A percentile compares a stretch with the other conserved stretches of the same genome.
Evolutionary conservation across 768 basidiomycete species (phyloP).

Genomic region (Rhodocollybia butyracea): DNA sequence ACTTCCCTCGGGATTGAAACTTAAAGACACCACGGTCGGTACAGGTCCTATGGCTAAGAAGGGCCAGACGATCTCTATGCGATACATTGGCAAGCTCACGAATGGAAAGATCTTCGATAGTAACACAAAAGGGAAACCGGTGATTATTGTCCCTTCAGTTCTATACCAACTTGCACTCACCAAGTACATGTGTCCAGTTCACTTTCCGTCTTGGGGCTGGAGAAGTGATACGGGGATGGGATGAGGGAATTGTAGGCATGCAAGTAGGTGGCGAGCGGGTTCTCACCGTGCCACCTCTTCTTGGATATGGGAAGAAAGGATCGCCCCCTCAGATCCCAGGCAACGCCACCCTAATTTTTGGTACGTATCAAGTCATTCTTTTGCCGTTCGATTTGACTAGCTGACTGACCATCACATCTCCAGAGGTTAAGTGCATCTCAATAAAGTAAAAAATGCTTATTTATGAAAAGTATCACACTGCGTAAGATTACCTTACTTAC

Average conservation of each 20-base stretch:
- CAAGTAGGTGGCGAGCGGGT: constrained; percentile 84
- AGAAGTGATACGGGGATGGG: constrained; percentile 96
- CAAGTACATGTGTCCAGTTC: constrained; percentile 46
- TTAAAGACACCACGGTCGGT: constrained; percentile 75
- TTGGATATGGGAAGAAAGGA: constrained; percentile 69
- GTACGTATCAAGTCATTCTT: constrained; percentile 41
- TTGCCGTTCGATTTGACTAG: not conserved
- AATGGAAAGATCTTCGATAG: constrained; percentile 77
- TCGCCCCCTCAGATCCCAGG: constrained; percentile 59
- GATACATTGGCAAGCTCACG: constrained; percentile 89
- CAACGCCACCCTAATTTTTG: constrained; percentile 81
- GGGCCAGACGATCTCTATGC: constrained; percentile 79
- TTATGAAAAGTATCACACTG: not conserved
- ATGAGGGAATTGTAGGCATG: constrained; percentile 90
- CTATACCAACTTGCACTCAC: not conserved
- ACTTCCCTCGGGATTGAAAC: constrained; percentile 70
- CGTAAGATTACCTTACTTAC: not conserved
- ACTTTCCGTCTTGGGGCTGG: constrained; percentile 78
- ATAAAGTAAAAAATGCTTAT: constrained; percentile 1
- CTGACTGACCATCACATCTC: not conserved
- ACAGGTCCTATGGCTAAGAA: constrained; percentile 85
- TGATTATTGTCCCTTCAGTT: constrained; percentile 28
- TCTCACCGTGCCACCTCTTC: constrained; percentile 66
- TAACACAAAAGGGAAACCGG: constrained; percentile 83
- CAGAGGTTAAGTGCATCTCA: constrained; percentile 7